Evolutionary conservation across 192 early-diverging fungal species (phyloP).

Genomic region (Coemansia sp.): DNA sequence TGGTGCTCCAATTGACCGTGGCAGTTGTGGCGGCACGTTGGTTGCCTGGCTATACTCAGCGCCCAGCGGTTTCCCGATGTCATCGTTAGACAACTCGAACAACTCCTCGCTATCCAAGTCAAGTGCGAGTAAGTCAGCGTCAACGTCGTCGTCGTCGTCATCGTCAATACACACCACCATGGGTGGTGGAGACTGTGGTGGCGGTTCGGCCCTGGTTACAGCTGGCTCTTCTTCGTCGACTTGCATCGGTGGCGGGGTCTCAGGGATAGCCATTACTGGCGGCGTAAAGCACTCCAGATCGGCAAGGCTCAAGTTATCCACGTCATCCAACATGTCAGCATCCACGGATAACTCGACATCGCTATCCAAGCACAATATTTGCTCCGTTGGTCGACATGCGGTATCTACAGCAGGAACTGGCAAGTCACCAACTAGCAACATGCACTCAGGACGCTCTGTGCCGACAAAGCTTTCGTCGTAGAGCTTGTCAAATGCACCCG

Average conservation of each 20-base stretch:
- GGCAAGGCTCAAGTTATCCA: conserved; percentile 1
- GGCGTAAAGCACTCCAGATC: conserved; percentile 28
- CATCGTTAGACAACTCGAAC: conserved; percentile 34
- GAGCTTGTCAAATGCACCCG: conserved; percentile 41
- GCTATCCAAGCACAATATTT: conserved; percentile 21
- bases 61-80: background rate
- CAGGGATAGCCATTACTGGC: conserved; percentile 26
- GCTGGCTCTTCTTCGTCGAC: background rate
- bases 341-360: conserved; percentile 7
- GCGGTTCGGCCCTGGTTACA: background rate
- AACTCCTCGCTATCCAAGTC: conserved; percentile 33
- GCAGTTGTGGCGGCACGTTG: background rate
- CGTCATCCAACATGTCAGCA: conserved; percentile 3
- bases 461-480: conserved; percentile 26
- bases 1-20: background rate
- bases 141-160: conserved; percentile 23
- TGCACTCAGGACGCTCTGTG: background rate
- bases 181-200: background rate
- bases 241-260: conserved; percentile 3
- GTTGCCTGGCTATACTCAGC: background rate
- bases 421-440: background rate
- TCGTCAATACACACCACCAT: conserved; percentile 18
- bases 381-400: background rate
- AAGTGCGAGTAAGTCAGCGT: conserved; percentile 19
- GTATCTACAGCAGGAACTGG: background rate